Percentiles rank a stretch among this genome's conserved stretches.
Conservation (phyloP, 495 filamentous ascomycete genomes). For the Cairneyella variabilis region DNA sequence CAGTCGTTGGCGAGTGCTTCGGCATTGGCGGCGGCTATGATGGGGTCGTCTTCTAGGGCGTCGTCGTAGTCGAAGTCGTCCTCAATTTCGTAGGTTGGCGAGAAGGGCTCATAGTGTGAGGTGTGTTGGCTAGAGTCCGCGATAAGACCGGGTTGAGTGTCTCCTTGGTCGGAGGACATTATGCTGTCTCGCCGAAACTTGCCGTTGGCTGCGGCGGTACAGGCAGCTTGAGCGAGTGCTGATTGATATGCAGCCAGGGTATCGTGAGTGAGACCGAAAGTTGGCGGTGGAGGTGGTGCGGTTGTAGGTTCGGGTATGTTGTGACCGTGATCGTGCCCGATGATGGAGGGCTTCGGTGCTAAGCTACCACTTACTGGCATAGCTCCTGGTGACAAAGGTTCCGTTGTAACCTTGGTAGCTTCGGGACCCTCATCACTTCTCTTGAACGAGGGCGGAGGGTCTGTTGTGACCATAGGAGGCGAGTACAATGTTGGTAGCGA, state of each 20-base stretch:
- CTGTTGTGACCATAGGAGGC: conserved; percentile 16
- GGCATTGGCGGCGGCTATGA: conserved; percentile 93
- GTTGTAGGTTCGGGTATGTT: not conserved
- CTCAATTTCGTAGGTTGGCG: conserved; percentile 29
- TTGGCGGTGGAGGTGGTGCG: not conserved
- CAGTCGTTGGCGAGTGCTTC: conserved; percentile 87
- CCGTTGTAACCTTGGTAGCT: not conserved
- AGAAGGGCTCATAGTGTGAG: conserved; percentile 32
- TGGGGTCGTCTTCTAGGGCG: conserved; percentile 73
- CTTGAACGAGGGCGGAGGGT: conserved; percentile 13
- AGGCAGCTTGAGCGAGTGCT: conserved; percentile 74
- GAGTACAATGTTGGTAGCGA: conserved; percentile 24
- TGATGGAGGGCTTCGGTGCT: not conserved
- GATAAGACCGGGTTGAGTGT: conserved; percentile 24
- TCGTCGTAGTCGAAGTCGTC: conserved; percentile 55
- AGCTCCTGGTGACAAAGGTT: not conserved
- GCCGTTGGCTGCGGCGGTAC: conserved; percentile 65
- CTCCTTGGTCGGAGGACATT: conserved; percentile 30
- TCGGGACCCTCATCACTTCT: conserved; percentile 1
- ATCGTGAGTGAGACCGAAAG: conserved; percentile 38
- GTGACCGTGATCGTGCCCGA: not conserved
- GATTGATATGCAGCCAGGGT: conserved; percentile 71
- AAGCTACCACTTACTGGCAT: not conserved
- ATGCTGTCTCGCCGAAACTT: conserved; percentile 56
- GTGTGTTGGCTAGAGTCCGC: conserved; percentile 32